These are phyloP conservation scores for Arthrinium puccinioides DNA, from an alignment of 2,329 filamentous ascomycete species.

Conservation along the genomic window DNA sequence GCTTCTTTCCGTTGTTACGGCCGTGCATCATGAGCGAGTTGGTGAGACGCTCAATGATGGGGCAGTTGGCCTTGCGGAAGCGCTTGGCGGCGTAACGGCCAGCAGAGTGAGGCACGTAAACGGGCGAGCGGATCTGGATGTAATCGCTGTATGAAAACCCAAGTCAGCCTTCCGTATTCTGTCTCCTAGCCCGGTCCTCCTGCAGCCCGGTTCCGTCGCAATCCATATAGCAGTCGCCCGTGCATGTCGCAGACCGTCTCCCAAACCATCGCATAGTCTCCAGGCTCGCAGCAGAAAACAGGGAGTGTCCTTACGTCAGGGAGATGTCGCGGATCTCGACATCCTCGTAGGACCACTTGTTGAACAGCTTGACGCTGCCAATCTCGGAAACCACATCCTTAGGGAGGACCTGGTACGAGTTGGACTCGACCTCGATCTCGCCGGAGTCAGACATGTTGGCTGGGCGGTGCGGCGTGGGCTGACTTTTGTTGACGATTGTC, in stretches of 20 bases:
- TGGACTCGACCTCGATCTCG: constrained; percentile 71
- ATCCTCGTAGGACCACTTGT: constrained; percentile 78
- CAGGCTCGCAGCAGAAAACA: constrained; percentile 10
- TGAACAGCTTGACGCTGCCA: constrained; percentile 78
- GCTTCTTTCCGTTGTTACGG: constrained; percentile 99
- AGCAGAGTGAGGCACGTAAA: constrained; percentile 98
- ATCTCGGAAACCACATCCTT: constrained; percentile 72
- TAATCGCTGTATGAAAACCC: constrained; percentile 66
- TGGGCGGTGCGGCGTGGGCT: too few relatives aligned
- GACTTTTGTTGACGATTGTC: constrained; percentile 1
- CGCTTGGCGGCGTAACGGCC: constrained; percentile 98
- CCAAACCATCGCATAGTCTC: too few relatives aligned
- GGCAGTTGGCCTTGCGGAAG: constrained; percentile 99
- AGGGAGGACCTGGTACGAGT: constrained; percentile 60
- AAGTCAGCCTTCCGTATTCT: constrained; percentile 27
- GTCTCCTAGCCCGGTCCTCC: background rate
- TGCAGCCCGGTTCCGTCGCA: too few relatives aligned
- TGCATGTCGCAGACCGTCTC: too few relatives aligned
- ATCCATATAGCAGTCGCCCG: too few relatives aligned
- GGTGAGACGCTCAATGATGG: constrained; percentile 99
- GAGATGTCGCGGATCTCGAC: constrained; percentile 99
- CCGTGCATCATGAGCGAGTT: constrained; percentile 99
- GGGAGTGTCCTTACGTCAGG: constrained; percentile 73
- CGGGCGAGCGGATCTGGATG: constrained; percentile 97
- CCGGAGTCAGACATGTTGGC: constrained; percentile 70